Evolutionary conservation across 768 basidiomycete genomes (phyloP), one percentile per base, ranked within the genome.

Genomic region (Hydnum rufescens): DNA sequence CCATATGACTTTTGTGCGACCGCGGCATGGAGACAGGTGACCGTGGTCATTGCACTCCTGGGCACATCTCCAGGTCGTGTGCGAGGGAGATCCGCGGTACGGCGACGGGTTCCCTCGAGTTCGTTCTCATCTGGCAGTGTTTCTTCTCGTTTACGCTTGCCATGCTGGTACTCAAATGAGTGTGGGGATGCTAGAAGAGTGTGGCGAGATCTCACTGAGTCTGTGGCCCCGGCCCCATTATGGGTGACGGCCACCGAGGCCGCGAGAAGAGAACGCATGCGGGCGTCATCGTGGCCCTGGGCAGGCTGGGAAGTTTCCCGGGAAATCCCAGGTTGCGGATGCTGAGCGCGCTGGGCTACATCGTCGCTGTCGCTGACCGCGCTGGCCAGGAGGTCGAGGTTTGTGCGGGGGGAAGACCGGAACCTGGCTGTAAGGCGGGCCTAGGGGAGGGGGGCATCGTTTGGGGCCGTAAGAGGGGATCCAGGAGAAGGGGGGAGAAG

Each of bases 1-100:
- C 87, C 87, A 63, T 95, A 95, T 6, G 87, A 90, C 68, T 95
- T 95, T 68, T 95, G 90, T 1, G 87, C 90, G 49, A 90, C 87
- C 30, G 85, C 86, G 25, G 89, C 87, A 61, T 93, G 89, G 51
- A 90, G 71, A 58, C 84, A 88, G 56, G 87, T 76, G 30, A 89
- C 83, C 34, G 85, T 88, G 32, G 86, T 88, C 86, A 89, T 47
- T 28, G 44, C 44, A 16, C 13, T 13, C 13, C 13, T 13, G 8
- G 44, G 44, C 13, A 47, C 26, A 25, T 47, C 44, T 47, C 44
- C 44, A 25, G 44, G 44, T 13, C 44, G 44, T 13, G 44, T 8
- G 25, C 44, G 44, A 8, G 44, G 44, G 44, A 28, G 13, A 13
- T 47, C 44, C 13, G 13, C 44, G 8, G 26, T 47, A 28, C 44